Evolutionary conservation across 2,329 filamentous ascomycete genomes (phyloP).

Genomic region (Nothopassalora personata): DNA sequence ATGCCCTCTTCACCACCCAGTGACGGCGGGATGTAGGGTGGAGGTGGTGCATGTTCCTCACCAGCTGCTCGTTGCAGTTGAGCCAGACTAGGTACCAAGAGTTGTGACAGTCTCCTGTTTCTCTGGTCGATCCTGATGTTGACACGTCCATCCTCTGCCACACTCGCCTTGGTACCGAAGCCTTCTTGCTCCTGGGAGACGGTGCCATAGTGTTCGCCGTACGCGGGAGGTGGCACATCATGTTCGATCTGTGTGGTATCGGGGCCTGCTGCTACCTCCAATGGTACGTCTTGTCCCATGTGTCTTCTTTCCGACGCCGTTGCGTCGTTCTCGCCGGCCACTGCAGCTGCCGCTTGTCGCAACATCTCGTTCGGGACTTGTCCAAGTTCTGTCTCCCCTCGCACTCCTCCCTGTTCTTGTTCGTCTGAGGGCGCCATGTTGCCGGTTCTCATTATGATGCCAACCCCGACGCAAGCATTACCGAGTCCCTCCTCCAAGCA

Average conservation of each 20-base stretch:
- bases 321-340: slow-evolving; percentile 18
- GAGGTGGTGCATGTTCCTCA: slow-evolving; percentile 49
- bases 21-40: slow-evolving; percentile 67
- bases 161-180: slow-evolving; percentile 36
- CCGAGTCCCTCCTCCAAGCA: background rate
- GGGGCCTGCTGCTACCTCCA: slow-evolving; percentile 9
- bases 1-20: slow-evolving; percentile 61
- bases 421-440: slow-evolving; percentile 3
- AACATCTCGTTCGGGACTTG: slow-evolving; percentile 24
- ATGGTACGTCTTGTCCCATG: slow-evolving; percentile 24
- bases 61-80: slow-evolving; percentile 48
- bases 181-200: slow-evolving; percentile 36
- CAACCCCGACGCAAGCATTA: background rate
- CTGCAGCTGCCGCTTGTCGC: slow-evolving; percentile 27
- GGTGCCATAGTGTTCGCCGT: slow-evolving; percentile 35
- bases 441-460: background rate
- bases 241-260: slow-evolving; percentile 11
- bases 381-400: background rate
- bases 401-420: slow-evolving; percentile 2
- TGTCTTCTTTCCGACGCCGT: slow-evolving; percentile 20
- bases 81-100: slow-evolving; percentile 61
- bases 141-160: slow-evolving; percentile 64
- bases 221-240: slow-evolving; percentile 36
- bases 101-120: slow-evolving; percentile 58
- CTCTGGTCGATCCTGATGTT: slow-evolving; percentile 75